phyloP scores from a whole-genome alignment of 1,284 basidiomycete genomes.

The Ceratobasidium papillatum region DNA sequence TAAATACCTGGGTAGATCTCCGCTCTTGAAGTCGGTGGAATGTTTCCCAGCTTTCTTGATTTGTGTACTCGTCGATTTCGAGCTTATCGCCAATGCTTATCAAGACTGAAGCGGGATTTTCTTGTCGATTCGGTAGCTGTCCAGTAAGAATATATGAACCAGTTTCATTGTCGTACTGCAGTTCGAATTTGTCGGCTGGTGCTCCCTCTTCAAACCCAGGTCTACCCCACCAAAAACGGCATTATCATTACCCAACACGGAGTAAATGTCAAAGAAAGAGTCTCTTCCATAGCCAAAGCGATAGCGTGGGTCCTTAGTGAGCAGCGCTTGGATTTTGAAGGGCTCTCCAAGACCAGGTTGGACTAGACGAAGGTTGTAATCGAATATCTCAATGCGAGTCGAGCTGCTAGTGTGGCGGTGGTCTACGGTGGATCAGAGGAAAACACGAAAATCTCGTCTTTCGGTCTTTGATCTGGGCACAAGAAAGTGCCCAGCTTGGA shows the following conservation, averaged over 20 bases:
- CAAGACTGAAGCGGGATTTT: background rate
- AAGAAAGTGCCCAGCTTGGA: too few species aligned
- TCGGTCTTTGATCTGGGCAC: too few species aligned
- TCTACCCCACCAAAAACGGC: constrained; percentile 2
- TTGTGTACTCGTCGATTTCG: background rate
- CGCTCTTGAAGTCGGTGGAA: background rate
- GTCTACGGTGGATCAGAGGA: too few species aligned
- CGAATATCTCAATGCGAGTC: background rate
- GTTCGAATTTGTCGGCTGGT: background rate
- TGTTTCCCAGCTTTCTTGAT: background rate
- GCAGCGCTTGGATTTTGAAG: background rate
- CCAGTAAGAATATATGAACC: background rate
- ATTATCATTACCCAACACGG: constrained; percentile 18
- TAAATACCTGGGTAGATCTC: too few species aligned
- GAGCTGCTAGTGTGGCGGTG: background rate
- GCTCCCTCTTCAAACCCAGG: background rate
- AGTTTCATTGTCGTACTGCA: background rate
- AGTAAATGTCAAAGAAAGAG: background rate
- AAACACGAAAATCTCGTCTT: too few species aligned
- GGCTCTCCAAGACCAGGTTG: background rate
- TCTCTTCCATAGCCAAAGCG: background rate
- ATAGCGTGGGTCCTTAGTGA: background rate
- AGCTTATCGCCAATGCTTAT: constrained; percentile 8
- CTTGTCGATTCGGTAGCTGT: background rate
- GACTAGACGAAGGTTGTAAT: background rate